These are phyloP conservation scores for Sporobolomyces phaffii DNA, from an alignment of 768 basidiomycete species.

Conservation along the genomic window DNA sequence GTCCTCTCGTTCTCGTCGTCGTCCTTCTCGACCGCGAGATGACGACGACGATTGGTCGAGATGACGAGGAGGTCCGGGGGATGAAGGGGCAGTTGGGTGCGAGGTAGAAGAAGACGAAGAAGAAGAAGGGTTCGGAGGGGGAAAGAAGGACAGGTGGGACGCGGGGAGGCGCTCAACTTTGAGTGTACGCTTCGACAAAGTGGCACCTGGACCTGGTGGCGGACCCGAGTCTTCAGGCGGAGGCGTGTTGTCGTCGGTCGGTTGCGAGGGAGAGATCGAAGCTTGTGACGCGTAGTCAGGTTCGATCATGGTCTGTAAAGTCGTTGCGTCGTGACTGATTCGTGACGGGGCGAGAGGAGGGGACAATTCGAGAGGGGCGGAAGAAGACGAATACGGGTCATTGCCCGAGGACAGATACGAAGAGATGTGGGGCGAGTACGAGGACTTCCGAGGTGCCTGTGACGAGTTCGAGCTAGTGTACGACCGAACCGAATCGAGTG, in stretches of 20 bases:
- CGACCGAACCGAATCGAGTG: conserved; percentile 8
- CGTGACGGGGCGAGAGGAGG: background rate
- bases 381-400: conserved; percentile 8
- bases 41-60: no score
- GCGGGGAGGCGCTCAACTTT: conserved; percentile 21
- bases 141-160: conserved; percentile 29
- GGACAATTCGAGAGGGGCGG: background rate
- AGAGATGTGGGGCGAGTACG: no score
- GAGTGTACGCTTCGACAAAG: conserved; percentile 16
- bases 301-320: background rate
- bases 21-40: no score
- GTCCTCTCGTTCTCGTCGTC: no score
- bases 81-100: background rate
- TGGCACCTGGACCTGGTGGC: background rate
- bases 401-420: conserved; percentile 4
- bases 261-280: background rate
- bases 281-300: background rate
- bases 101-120: background rate
- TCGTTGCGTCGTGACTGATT: background rate
- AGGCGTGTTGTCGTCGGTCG: no score
- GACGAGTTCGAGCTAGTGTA: background rate
- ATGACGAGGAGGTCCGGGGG: background rate
- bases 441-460: background rate
- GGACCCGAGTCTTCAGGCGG: background rate
- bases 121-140: conserved; percentile 6